Conservation (phyloP, 1,284 basidiomycete genomes). For the Chondrostereum purpureum region DNA sequence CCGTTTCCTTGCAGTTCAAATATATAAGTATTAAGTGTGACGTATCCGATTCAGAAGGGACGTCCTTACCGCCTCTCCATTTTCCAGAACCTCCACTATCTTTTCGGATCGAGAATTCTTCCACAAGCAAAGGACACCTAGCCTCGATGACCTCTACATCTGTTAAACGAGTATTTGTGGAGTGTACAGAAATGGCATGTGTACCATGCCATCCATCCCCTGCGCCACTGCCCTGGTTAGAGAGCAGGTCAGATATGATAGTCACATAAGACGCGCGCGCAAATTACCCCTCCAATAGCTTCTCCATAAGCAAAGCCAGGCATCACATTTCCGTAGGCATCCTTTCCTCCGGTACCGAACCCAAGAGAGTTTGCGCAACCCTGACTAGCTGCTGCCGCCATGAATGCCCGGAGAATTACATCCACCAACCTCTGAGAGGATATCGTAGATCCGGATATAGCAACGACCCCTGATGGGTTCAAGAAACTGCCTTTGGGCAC, state of each 20-base stretch:
- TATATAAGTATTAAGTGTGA: not conserved
- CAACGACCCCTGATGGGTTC: slow-evolving; percentile 7
- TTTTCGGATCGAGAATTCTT: slow-evolving; percentile 8
- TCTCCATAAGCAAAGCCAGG: slow-evolving; percentile 9
- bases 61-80: slow-evolving; percentile 5
- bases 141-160: slow-evolving; percentile 10
- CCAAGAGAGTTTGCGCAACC: slow-evolving; percentile 7
- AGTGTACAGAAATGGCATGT: slow-evolving; percentile 8
- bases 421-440: slow-evolving; percentile 6
- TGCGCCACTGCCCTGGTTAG: slow-evolving; percentile 5
- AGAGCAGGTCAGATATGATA: not conserved
- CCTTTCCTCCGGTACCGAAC: slow-evolving; percentile 10
- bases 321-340: slow-evolving; percentile 7
- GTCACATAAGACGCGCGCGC: not conserved
- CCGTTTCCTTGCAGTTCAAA: slow-evolving; percentile 1
- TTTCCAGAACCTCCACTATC: slow-evolving; percentile 5
- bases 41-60: too few relatives aligned
- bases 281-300: slow-evolving; percentile 9
- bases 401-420: slow-evolving; percentile 9
- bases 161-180: slow-evolving; percentile 9
- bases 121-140: slow-evolving; percentile 5
- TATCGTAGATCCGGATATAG: slow-evolving; percentile 8
- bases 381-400: slow-evolving; percentile 8
- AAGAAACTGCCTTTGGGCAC: slow-evolving; percentile 10
- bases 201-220: slow-evolving; percentile 7